Conservation (phyloP, 2,329 filamentous ascomycete species). For the Phyllachora maydis region DNA sequence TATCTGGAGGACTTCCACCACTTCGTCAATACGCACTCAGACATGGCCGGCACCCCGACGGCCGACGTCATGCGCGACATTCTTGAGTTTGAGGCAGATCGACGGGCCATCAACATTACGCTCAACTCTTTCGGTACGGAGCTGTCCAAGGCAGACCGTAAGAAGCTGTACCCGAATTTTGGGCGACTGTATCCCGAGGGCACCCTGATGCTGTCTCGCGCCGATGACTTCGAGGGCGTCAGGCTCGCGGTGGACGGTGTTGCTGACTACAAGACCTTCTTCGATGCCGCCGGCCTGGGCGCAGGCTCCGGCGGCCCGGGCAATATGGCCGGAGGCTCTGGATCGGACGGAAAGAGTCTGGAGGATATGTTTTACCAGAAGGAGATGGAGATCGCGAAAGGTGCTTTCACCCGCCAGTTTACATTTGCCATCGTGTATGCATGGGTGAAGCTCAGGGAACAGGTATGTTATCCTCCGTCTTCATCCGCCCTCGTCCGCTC, state of each 20-base stretch:
- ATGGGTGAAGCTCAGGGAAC: slow-evolving; percentile 93
- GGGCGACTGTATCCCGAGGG: slow-evolving; percentile 87
- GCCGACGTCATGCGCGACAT: slow-evolving; percentile 91
- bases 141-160: slow-evolving; percentile 77
- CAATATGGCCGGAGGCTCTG: slow-evolving; percentile 68
- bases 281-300: slow-evolving; percentile 70
- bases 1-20: slow-evolving; percentile 95
- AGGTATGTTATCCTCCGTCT: slow-evolving; percentile 45
- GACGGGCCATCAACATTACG: slow-evolving; percentile 95
- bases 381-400: slow-evolving; percentile 96
- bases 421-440: slow-evolving; percentile 89
- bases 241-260: slow-evolving; percentile 85
- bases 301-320: slow-evolving; percentile 53
- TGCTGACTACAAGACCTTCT: slow-evolving; percentile 85
- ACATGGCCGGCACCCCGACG: slow-evolving; percentile 74
- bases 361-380: slow-evolving; percentile 99
- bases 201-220: slow-evolving; percentile 80
- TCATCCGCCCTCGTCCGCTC: not conserved
- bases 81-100: slow-evolving; percentile 88
- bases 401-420: slow-evolving; percentile 89
- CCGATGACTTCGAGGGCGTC: slow-evolving; percentile 88
- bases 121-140: slow-evolving; percentile 97
- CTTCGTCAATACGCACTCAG: slow-evolving; percentile 78
- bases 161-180: slow-evolving; percentile 88
- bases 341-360: slow-evolving; percentile 67